Evolutionary conservation across 176 grass and related monocot species (phyloP).

Genomic region (Avena insularis): DNA sequence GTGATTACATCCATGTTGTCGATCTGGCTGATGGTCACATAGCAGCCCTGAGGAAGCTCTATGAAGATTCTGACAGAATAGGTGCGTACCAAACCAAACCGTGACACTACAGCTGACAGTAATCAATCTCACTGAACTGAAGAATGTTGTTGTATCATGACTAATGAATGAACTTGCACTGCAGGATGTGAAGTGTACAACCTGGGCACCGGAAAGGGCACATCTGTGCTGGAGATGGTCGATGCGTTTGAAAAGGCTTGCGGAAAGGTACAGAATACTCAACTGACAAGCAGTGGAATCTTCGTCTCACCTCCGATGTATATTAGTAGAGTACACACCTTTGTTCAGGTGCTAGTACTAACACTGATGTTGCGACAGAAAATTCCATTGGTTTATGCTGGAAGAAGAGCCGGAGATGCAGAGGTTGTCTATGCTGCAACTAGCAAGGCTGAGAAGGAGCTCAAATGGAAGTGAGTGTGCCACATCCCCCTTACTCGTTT

Average conservation of each 20-base stretch:
- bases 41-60: constrained; percentile 79
- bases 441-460: constrained; percentile 73
- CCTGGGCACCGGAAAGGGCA: constrained; percentile 82
- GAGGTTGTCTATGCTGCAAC: constrained; percentile 75
- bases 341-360: no score
- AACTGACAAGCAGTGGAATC: background rate
- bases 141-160: background rate
- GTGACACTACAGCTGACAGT: background rate
- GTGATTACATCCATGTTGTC: constrained; percentile 90
- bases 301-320: background rate
- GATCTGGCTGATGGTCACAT: constrained; percentile 94
- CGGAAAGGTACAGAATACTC: constrained; percentile 53
- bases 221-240: constrained; percentile 86
- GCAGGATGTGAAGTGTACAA: constrained; percentile 87
- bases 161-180: background rate
- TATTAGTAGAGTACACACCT: background rate
- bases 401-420: constrained; percentile 77
- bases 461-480: constrained; percentile 79
- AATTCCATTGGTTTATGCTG: constrained; percentile 73
- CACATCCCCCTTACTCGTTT: background rate
- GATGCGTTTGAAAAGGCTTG: constrained; percentile 74
- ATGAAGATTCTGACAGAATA: constrained; percentile 61
- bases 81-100: constrained; percentile 35
- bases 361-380: constrained; percentile 37
- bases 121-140: background rate